phyloP scores from a whole-genome alignment of 805 yeast genomes.

The Pichia californica region DNA sequence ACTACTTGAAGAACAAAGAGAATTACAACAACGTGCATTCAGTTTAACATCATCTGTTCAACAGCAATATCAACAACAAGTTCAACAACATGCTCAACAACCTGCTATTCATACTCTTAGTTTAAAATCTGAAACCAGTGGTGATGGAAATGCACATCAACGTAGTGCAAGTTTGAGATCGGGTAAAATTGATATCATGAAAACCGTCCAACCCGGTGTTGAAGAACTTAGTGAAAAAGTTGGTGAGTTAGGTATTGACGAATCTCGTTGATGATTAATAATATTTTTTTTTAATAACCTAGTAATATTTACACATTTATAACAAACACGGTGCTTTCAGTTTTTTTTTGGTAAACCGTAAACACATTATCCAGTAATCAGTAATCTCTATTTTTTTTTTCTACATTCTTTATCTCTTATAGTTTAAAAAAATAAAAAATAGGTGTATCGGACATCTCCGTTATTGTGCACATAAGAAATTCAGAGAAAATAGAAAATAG shows the following conservation, averaged over 20 bases:
- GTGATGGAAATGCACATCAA: neutral
- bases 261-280: neutral
- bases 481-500: no score
- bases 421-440: no score
- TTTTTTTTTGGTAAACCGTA: no score
- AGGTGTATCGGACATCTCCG: no score
- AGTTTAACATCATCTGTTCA: constrained; percentile 10
- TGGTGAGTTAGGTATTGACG: constrained; percentile 18
- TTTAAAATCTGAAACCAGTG: constrained; percentile 2
- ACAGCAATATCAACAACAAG: neutral
- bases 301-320: neutral
- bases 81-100: neutral
- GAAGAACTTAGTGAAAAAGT: constrained; percentile 17
- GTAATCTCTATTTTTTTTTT: no score
- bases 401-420: no score
- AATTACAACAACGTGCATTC: constrained; percentile 13
- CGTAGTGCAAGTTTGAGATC: constrained; percentile 1
- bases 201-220: constrained; percentile 6
- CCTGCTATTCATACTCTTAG: constrained; percentile 7
- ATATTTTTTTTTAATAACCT: neutral
- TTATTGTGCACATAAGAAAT: no score
- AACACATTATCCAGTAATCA: no score
- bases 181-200: neutral
- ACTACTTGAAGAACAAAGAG: constrained; percentile 13
- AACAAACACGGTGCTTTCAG: no score